Conservation (phyloP, 2,329 filamentous ascomycete genomes). For the Ophiostoma sp. region DNA sequence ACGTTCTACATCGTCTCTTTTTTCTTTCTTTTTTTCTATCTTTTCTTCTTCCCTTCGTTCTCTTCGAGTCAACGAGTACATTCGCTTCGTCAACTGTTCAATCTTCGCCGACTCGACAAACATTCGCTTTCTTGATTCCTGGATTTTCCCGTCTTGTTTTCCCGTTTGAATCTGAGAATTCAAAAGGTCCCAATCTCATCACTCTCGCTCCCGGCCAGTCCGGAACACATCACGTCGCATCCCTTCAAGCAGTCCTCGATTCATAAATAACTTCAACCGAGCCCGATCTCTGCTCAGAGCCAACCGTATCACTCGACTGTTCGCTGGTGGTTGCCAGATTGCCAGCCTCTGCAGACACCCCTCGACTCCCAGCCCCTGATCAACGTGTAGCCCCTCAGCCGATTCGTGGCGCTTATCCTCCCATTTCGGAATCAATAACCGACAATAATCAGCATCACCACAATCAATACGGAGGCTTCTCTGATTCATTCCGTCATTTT, state of each 20-base stretch:
- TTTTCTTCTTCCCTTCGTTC: background rate
- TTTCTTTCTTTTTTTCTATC: too few species aligned
- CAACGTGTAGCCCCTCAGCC: slow-evolving; percentile 8
- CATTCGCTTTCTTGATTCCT: slow-evolving; percentile 10
- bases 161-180: background rate
- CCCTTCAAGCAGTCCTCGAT: background rate
- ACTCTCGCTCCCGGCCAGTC: background rate
- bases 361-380: background rate
- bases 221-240: background rate
- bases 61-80: background rate
- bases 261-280: background rate
- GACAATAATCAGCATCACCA: background rate
- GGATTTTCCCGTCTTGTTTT: background rate
- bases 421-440: background rate
- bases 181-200: background rate
- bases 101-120: background rate
- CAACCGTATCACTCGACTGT: background rate
- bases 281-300: background rate
- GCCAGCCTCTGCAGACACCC: background rate
- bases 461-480: background rate
- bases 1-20: background rate
- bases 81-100: background rate
- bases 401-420: background rate
- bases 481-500: background rate
- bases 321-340: background rate